Base-by-base conservation (phyloP, 306 rosid species). In the Bauhinia variegata region DNA sequence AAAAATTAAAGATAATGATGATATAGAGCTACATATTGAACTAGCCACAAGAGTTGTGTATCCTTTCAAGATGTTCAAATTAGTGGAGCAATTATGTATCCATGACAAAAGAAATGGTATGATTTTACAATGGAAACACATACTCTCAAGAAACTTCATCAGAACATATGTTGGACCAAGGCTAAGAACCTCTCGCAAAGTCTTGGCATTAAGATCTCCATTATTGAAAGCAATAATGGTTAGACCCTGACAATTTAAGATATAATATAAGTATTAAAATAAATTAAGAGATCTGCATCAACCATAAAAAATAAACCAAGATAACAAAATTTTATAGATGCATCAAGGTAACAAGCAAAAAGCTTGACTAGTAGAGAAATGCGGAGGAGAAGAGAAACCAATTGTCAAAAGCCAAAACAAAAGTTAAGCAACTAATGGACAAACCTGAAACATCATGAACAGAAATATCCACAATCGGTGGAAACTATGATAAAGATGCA, bases 371-470 rank as follows among this genome's bases (percentile, higher is more conserved):
- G 48, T 15, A 14, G 17, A 38, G 32, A 65, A 42, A 42, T 11
- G 52, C 62, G 15, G 8, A 39, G 56, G 52, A 44, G 53, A 67
- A 28, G 32, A 51, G 38, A 19, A 55, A 54, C 63, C 37, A 32
- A 31, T 65, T 55, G 67, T 17, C 42, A 48, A 59, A 33, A 17
- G 17, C 48, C 30, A 61, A 4, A 46, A 53, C 9, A 14, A 14
- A 1, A 5, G 33, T 15, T 30, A 28, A 57, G 43, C 39, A 48
- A 8, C 8, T 47, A 36, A 62, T 30, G 66, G 13, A 59, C 65
- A 72, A 66, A 92, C 98, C 98, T 92, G 98, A 77, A 92, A 92
- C 98, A 92, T 92, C 98, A 92, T 87, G 70, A 75, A 83, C 67
- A 92, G 95, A 79, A 92, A 92, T 79, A 92, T 89, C 98, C 98